Conservation (phyloP, 1,139 yeast genomes). For the Hyphopichia khmerensis region DNA sequence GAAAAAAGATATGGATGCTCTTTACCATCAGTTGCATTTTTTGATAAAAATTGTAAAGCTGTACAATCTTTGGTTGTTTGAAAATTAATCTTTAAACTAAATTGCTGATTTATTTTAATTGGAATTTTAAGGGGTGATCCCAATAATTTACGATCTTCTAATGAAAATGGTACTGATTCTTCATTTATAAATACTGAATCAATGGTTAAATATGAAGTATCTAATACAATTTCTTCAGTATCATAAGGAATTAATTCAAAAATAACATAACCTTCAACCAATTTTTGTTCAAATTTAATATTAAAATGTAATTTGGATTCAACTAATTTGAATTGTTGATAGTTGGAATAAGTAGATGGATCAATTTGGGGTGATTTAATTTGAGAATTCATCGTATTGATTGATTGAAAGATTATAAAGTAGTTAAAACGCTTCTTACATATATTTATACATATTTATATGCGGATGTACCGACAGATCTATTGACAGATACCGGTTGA, state of each 20-base stretch:
- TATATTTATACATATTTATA: too few relatives aligned
- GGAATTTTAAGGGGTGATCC: conserved; percentile 32
- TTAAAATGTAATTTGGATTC: conserved; percentile 54
- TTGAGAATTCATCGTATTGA: conserved; percentile 25
- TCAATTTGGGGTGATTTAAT: conserved; percentile 51
- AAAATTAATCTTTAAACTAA: conserved; percentile 21
- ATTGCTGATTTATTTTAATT: conserved; percentile 6
- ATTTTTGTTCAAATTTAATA: conserved; percentile 54
- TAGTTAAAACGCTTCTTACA: too few relatives aligned
- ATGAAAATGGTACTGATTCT: conserved; percentile 4
- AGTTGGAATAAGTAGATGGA: conserved; percentile 44
- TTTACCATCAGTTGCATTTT: conserved; percentile 20
- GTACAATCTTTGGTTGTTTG: conserved; percentile 37
- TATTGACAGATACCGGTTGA: too few relatives aligned
- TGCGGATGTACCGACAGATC: too few relatives aligned
- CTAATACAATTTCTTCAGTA: conserved; percentile 49
- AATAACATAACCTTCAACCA: conserved; percentile 56
- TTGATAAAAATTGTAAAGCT: conserved; percentile 37
- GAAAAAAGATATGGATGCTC: conserved; percentile 41
- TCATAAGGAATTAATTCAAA: conserved; percentile 37
- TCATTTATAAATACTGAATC: conserved; percentile 48
- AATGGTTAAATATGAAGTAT: conserved; percentile 64
- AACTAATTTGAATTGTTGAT: conserved; percentile 24
- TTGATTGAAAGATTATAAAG: too few relatives aligned
- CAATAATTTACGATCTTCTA: conserved; percentile 21